phyloP scores from a whole-genome alignment of 768 basidiomycete genomes.

The Psilocybe cyanescens region DNA sequence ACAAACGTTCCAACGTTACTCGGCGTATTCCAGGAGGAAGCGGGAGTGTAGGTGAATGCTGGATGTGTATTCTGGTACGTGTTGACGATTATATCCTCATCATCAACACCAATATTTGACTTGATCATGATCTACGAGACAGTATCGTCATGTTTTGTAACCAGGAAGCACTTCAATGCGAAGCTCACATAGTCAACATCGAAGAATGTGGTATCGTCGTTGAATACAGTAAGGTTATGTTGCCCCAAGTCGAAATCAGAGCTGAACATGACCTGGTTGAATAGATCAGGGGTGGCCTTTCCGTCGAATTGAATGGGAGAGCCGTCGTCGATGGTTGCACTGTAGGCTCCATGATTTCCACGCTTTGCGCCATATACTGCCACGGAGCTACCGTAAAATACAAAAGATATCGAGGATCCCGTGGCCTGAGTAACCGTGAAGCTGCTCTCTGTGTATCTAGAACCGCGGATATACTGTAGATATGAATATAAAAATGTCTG shows the following conservation, averaged over 20 bases:
- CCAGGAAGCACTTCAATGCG: too few species aligned
- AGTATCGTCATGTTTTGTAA: not conserved
- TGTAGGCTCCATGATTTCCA: conserved; percentile 20
- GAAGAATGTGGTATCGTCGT: conserved; percentile 15
- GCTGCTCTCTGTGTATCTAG: conserved; percentile 40
- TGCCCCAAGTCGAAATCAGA: conserved; percentile 4
- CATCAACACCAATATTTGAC: conserved; percentile 18
- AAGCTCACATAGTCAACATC: conserved; percentile 25
- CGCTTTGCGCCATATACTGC: conserved; percentile 22
- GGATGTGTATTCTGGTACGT: conserved; percentile 36
- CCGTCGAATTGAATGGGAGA: conserved; percentile 10
- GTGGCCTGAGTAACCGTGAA: conserved; percentile 34
- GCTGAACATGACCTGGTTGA: conserved; percentile 21
- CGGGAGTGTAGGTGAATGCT: conserved; percentile 38
- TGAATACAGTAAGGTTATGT: conserved; percentile 21
- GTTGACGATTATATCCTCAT: conserved; percentile 24
- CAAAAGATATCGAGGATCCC: conserved; percentile 27
- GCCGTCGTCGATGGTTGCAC: conserved; percentile 16
- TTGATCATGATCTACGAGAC: conserved; percentile 19
- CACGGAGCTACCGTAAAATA: conserved; percentile 37
- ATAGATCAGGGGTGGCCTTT: not conserved
- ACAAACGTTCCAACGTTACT: conserved; percentile 38
- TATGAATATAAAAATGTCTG: not conserved
- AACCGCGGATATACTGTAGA: too few species aligned
- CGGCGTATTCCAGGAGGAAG: conserved; percentile 34